Evolutionary conservation across 805 yeast species (phyloP).

Genomic region (Kregervanrija fluxuum): DNA sequence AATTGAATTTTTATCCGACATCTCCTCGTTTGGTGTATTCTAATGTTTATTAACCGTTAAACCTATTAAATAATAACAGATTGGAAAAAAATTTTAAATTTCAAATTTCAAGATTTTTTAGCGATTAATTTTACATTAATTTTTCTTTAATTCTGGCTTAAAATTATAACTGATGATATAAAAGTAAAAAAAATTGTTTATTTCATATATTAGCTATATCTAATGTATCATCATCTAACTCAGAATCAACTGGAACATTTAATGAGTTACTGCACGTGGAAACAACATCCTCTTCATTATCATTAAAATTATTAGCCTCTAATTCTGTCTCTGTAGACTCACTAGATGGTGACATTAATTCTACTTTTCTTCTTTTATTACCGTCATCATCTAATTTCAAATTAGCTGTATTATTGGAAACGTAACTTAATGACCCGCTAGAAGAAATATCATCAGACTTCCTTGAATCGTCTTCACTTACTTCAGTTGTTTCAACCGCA

Average conservation of each 20-base stretch:
- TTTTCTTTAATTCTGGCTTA: neutral
- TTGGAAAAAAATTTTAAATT: too few relatives aligned
- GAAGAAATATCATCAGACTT: constrained; percentile 1
- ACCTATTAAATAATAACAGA: too few relatives aligned
- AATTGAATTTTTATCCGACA: neutral
- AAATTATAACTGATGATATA: too few relatives aligned
- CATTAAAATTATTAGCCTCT: neutral
- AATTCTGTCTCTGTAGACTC: neutral
- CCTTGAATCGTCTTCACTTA: constrained; percentile 3
- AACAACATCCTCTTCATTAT: neutral
- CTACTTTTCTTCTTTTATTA: constrained; percentile 9
- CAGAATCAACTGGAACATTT: too few relatives aligned
- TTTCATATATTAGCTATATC: too few relatives aligned
- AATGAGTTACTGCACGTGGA: too few relatives aligned
- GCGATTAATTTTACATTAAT: too few relatives aligned
- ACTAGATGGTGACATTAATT: constrained; percentile 1
- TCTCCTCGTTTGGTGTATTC: neutral
- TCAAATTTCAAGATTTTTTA: too few relatives aligned
- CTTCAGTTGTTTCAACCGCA: neutral
- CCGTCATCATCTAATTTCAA: constrained; percentile 3
- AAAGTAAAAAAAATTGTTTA: too few relatives aligned
- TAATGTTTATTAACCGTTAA: too few relatives aligned
- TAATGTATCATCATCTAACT: too few relatives aligned
- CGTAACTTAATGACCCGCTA: neutral
- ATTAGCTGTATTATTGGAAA: neutral